Evolutionary conservation across 768 basidiomycete genomes (phyloP).

Genomic region (Termitomyces sp.): DNA sequence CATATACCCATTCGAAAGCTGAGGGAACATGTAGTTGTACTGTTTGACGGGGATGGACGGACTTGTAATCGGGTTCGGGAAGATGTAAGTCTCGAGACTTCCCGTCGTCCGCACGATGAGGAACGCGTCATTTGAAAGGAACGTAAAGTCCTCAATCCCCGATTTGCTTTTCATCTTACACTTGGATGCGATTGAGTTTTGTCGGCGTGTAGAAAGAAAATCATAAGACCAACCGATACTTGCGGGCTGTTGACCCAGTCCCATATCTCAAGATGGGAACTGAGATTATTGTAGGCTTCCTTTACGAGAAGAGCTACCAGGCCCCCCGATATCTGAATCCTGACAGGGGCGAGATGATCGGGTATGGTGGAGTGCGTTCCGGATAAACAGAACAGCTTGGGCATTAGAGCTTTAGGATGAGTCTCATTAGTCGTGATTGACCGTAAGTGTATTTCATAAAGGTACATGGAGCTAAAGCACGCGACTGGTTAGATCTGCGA

Average conservation of each 20-base stretch:
- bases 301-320: slow-evolving; percentile 48
- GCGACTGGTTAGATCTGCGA: slow-evolving; percentile 1
- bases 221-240: slow-evolving; percentile 33
- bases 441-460: slow-evolving; percentile 49
- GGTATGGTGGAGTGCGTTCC: slow-evolving; percentile 21
- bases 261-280: slow-evolving; percentile 49
- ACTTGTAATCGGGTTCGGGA: slow-evolving; percentile 31
- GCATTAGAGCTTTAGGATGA: slow-evolving; percentile 39
- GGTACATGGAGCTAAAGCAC: slow-evolving; percentile 31
- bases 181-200: slow-evolving; percentile 19
- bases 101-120: slow-evolving; percentile 45
- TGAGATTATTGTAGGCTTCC: slow-evolving; percentile 36
- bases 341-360: slow-evolving; percentile 36
- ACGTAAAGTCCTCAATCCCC: slow-evolving; percentile 53
- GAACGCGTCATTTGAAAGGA: slow-evolving; percentile 42
- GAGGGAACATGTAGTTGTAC: slow-evolving; percentile 40
- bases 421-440: slow-evolving; percentile 49
- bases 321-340: slow-evolving; percentile 44
- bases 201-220: not conserved
- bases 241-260: slow-evolving; percentile 41
- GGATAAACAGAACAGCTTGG: slow-evolving; percentile 37
- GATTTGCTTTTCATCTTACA: slow-evolving; percentile 36
- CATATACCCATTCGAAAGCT: slow-evolving; percentile 38
- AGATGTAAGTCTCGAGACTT: slow-evolving; percentile 46
- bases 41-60: slow-evolving; percentile 28